Percentiles rank a stretch among this genome's conserved stretches.
Conservation (phyloP, 2,329 filamentous ascomycete species). For the Ophiostoma pallidulum region DNA sequence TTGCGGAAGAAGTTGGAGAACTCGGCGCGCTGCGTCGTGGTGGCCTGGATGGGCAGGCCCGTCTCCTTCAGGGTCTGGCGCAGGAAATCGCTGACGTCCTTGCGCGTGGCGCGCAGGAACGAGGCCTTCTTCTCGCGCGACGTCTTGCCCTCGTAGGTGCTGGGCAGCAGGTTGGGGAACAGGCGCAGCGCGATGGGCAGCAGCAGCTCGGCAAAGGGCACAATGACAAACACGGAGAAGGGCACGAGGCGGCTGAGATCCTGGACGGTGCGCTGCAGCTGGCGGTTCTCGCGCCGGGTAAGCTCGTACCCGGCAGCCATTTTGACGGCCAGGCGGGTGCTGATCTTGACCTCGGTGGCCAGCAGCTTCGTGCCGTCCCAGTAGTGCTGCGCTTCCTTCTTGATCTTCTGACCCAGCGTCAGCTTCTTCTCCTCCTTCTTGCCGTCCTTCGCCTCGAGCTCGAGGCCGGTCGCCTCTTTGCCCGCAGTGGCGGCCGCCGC, state of each 20-base stretch:
- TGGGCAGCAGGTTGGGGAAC: slow-evolving; percentile 95
- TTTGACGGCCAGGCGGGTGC: slow-evolving; percentile 80
- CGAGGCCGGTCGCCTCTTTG: slow-evolving; percentile 25
- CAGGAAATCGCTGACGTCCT: slow-evolving; percentile 87
- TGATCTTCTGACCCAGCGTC: slow-evolving; percentile 84
- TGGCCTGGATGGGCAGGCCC: slow-evolving; percentile 76
- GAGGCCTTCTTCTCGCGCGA: slow-evolving; percentile 83
- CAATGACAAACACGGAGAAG: slow-evolving; percentile 94
- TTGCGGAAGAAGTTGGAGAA: slow-evolving; percentile 97
- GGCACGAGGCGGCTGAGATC: slow-evolving; percentile 88
- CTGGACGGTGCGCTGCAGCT: slow-evolving; percentile 86
- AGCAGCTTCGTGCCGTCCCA: slow-evolving; percentile 98
- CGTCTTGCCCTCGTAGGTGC: slow-evolving; percentile 89
- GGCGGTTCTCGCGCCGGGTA: slow-evolving; percentile 83
- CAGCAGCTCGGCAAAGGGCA: slow-evolving; percentile 89
- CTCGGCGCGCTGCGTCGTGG: slow-evolving; percentile 83
- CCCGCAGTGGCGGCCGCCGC: not conserved
- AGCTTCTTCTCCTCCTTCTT: slow-evolving; percentile 74
- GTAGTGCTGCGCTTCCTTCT: slow-evolving; percentile 88
- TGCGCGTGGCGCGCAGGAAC: slow-evolving; percentile 72
- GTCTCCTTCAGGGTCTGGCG: slow-evolving; percentile 83
- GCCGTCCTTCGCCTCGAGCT: slow-evolving; percentile 47
- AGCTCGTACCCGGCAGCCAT: slow-evolving; percentile 98
- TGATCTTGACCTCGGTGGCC: slow-evolving; percentile 86
- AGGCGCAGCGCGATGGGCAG: slow-evolving; percentile 85